Evolutionary conservation across 139 green algal species (phyloP).

Genomic region (Cymbomonas tetramitiformis): DNA sequence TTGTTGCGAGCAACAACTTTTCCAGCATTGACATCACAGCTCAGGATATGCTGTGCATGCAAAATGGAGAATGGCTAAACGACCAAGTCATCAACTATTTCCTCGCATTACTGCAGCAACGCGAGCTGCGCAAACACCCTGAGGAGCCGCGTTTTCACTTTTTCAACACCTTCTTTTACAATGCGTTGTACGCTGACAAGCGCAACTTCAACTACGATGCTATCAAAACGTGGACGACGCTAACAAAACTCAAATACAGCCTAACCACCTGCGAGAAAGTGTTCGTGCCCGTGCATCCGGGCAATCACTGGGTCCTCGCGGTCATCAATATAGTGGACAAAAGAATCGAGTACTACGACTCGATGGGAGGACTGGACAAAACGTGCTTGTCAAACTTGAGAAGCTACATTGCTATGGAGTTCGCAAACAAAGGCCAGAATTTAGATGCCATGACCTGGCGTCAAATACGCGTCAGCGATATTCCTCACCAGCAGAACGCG

Average conservation of each 20-base stretch:
- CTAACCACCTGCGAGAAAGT: slow-evolving; percentile 34
- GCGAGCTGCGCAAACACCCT: too few relatives aligned
- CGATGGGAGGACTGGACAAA: slow-evolving; percentile 18
- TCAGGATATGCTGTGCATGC: too few relatives aligned
- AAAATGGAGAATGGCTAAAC: slow-evolving; percentile 33
- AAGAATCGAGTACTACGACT: slow-evolving; percentile 31
- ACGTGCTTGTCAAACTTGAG: slow-evolving; percentile 19
- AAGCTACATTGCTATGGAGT: slow-evolving; percentile 28
- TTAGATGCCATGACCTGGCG: slow-evolving; percentile 25
- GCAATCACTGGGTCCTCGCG: slow-evolving; percentile 31
- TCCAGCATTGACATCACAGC: too few relatives aligned
- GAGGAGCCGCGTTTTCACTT: slow-evolving; percentile 24
- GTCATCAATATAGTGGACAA: slow-evolving; percentile 32
- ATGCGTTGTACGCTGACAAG: slow-evolving; percentile 22
- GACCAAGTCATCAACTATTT: slow-evolving; percentile 36
- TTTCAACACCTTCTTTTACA: slow-evolving; percentile 40
- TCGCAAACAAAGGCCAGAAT: slow-evolving; percentile 25
- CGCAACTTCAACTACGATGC: slow-evolving; percentile 27
- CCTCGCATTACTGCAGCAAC: slow-evolving; percentile 25
- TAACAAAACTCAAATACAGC: slow-evolving; percentile 24
- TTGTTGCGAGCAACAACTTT: too few relatives aligned
- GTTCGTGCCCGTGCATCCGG: slow-evolving; percentile 33
- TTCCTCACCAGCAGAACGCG: slow-evolving; percentile 31
- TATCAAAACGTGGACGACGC: slow-evolving; percentile 28
- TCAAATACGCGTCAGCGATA: slow-evolving; percentile 20